A percentile compares a stretch with the other conserved stretches of the same genome.
These are phyloP conservation scores for Lasiodiplodia sp. DNA, from an alignment of 2,329 filamentous ascomycete genomes.

Conservation along the genomic window DNA sequence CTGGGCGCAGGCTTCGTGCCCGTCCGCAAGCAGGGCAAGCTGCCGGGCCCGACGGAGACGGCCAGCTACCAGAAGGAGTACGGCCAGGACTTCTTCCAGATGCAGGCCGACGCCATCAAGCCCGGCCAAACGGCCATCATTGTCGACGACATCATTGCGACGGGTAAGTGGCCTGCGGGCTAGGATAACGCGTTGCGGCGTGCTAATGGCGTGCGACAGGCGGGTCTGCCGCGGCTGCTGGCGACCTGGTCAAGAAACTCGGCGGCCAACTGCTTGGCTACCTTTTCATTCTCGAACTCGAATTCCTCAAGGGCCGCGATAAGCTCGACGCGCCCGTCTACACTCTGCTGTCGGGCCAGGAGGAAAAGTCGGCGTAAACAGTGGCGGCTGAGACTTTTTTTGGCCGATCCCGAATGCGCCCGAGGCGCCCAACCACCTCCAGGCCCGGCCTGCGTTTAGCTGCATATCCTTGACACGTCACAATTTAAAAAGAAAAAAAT, in stretches of 20 bases:
- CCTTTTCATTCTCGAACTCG: slow-evolving; percentile 94
- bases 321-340: slow-evolving; percentile 86
- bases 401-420: slow-evolving; percentile 28
- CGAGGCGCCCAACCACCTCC: slow-evolving; percentile 26
- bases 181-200: slow-evolving; percentile 4
- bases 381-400: slow-evolving; percentile 12
- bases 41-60: slow-evolving; percentile 86
- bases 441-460: slow-evolving; percentile 25
- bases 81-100: slow-evolving; percentile 93
- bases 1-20: slow-evolving; percentile 89
- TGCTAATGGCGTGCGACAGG: slow-evolving; percentile 59
- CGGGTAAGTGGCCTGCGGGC: slow-evolving; percentile 68
- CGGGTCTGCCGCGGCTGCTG: slow-evolving; percentile 88
- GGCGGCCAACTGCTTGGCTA: slow-evolving; percentile 88
- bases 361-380: slow-evolving; percentile 41
- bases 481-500: slow-evolving; percentile 14
- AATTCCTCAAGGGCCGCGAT: slow-evolving; percentile 88
- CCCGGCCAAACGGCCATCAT: slow-evolving; percentile 88
- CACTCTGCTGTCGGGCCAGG: slow-evolving; percentile 78
- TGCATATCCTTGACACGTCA: slow-evolving; percentile 29
- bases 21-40: slow-evolving; percentile 93
- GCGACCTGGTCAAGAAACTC: slow-evolving; percentile 83
- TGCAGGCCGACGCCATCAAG: slow-evolving; percentile 86
- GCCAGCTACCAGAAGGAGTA: slow-evolving; percentile 95
- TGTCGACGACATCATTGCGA: slow-evolving; percentile 98